phyloP scores from a whole-genome alignment of 495 filamentous ascomycete genomes.

The Cladorrhinum samala region DNA sequence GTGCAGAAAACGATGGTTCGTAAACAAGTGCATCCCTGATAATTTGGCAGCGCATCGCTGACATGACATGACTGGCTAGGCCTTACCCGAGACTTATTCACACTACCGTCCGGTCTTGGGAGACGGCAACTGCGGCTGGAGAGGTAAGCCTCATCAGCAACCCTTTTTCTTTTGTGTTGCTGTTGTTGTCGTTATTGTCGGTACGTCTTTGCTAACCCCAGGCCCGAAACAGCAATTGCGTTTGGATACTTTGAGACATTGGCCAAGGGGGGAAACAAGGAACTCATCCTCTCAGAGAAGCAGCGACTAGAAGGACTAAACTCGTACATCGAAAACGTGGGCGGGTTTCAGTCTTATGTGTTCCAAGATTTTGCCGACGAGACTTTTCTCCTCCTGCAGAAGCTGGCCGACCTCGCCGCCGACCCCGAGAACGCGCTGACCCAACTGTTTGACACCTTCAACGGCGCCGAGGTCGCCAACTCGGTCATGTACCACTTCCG shows the following conservation, averaged over 20 bases:
- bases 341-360: conserved; percentile 58
- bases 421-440: conserved; percentile 51
- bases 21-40: conserved; percentile 13
- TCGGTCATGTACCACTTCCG: conserved; percentile 63
- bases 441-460: conserved; percentile 68
- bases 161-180: conserved; percentile 15
- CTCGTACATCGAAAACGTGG: conserved; percentile 57
- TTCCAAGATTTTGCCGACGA: conserved; percentile 82
- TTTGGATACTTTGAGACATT: conserved; percentile 91
- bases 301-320: conserved; percentile 65
- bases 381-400: conserved; percentile 57
- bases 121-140: conserved; percentile 96
- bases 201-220: conserved; percentile 14
- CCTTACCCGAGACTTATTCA: conserved; percentile 75
- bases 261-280: conserved; percentile 55
- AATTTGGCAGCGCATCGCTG: background rate
- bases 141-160: conserved; percentile 57
- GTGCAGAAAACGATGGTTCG: conserved; percentile 76
- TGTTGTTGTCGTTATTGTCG: background rate
- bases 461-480: conserved; percentile 58
- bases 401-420: conserved; percentile 50
- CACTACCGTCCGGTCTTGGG: conserved; percentile 82
- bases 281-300: conserved; percentile 61
- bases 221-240: conserved; percentile 60
- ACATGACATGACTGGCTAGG: conserved; percentile 43